A percentile compares a stretch with the other conserved stretches of the same genome.
phyloP scores from a whole-genome alignment of 2,329 filamentous ascomycete genomes.

The Beauveria sp. region DNA sequence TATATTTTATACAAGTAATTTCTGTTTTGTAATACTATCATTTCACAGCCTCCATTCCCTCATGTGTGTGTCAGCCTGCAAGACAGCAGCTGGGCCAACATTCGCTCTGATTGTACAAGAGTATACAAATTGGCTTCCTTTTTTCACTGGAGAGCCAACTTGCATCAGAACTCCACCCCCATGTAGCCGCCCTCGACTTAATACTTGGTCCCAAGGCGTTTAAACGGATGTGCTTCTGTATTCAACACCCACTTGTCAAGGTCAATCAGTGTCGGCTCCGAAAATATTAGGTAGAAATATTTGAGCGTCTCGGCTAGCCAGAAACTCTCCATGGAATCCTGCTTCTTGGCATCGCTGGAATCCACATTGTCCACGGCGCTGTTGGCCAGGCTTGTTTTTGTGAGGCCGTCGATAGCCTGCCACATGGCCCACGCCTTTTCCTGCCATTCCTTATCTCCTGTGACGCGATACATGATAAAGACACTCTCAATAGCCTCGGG shows the following conservation, averaged over 20 bases:
- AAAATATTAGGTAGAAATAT: slow-evolving; percentile 68
- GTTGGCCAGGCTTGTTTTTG: slow-evolving; percentile 40
- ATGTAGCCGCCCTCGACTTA: neutral
- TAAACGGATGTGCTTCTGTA: slow-evolving; percentile 44
- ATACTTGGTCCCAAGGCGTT: slow-evolving; percentile 15
- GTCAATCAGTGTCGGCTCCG: slow-evolving; percentile 53
- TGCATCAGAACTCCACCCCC: too few species aligned
- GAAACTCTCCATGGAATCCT: slow-evolving; percentile 64
- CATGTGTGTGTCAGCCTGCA: too few species aligned
- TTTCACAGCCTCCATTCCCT: too few species aligned
- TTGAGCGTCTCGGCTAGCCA: slow-evolving; percentile 70
- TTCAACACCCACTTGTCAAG: slow-evolving; percentile 63
- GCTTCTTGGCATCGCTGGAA: slow-evolving; percentile 19
- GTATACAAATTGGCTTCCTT: neutral
- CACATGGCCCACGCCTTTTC: slow-evolving; percentile 50
- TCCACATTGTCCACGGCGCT: slow-evolving; percentile 38
- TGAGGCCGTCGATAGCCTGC: slow-evolving; percentile 36
- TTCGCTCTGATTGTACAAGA: neutral
- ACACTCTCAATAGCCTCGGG: slow-evolving; percentile 47
- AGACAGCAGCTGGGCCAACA: too few species aligned
- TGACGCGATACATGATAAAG: slow-evolving; percentile 46
- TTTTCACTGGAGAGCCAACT: neutral
- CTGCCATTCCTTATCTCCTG: slow-evolving; percentile 36
- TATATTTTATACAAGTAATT: neutral
- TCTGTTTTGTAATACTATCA: too few species aligned